Evolutionary conservation across 2,329 filamentous ascomycete species (phyloP).

Genomic region (Arthroderma sp.): DNA sequence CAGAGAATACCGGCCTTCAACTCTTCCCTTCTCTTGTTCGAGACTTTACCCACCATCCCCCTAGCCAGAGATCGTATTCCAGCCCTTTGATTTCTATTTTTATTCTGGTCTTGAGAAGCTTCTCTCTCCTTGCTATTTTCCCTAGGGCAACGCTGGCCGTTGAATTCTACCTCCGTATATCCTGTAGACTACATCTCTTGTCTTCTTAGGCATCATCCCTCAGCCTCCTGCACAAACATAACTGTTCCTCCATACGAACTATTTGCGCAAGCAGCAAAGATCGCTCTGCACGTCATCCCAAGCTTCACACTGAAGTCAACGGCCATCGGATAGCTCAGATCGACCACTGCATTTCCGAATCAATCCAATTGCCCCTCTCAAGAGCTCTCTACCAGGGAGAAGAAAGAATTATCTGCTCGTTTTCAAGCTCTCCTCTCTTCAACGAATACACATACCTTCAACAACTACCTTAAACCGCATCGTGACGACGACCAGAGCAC

Average conservation of each 20-base stretch:
- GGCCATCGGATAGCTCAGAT: background rate
- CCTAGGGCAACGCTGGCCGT: background rate
- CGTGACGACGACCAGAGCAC: background rate
- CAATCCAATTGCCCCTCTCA: background rate
- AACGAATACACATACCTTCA: background rate
- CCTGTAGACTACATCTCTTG: background rate
- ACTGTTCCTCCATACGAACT: background rate
- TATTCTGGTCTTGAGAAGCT: background rate
- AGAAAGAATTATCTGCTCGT: background rate
- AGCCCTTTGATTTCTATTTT: background rate
- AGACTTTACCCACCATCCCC: background rate
- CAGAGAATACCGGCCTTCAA: background rate
- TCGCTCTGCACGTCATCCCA: background rate
- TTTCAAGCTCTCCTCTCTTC: background rate
- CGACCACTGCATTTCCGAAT: background rate
- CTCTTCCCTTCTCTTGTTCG: background rate
- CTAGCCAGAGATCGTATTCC: background rate
- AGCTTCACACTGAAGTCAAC: background rate
- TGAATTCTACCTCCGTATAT: background rate
- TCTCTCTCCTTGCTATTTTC: background rate
- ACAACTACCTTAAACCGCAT: background rate
- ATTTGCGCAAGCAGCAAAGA: background rate
- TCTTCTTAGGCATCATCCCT: background rate
- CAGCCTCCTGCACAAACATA: background rate
- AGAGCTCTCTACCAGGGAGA: background rate